Percentiles rank a stretch among this genome's conserved stretches.
Evolutionary conservation across 73 alveolate genomes (phyloP).

Genomic region (Stentor coeruleus): DNA sequence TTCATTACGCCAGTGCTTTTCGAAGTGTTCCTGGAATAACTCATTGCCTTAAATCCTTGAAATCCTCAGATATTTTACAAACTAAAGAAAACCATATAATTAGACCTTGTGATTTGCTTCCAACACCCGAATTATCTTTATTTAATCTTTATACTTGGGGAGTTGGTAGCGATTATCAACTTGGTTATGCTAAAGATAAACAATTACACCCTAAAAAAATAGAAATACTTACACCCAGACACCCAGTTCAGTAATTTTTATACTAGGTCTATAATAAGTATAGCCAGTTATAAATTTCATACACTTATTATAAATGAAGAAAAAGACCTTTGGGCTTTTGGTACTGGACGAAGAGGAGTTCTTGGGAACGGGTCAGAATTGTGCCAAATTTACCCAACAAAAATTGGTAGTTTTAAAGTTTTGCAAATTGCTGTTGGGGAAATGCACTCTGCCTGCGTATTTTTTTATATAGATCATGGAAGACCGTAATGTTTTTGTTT

Average conservation of each 20-base stretch:
- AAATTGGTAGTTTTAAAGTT: neutral
- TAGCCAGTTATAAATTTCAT: neutral
- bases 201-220: constrained; percentile 3
- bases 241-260: neutral
- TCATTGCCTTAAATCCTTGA: neutral
- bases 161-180: constrained; percentile 7
- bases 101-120: constrained; percentile 26
- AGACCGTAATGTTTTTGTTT: neutral
- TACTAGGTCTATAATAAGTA: neutral
- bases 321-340: constrained; percentile 8
- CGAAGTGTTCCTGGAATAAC: neutral
- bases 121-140: neutral
- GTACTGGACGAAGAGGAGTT: constrained; percentile 11
- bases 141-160: neutral
- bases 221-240: neutral
- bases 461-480: neutral
- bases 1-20: constrained; percentile 18
- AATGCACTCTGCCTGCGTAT: constrained; percentile 3
- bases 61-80: neutral
- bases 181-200: constrained; percentile 19
- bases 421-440: constrained; percentile 9
- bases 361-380: constrained; percentile 1
- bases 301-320: neutral
- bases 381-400: neutral
- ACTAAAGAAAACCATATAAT: neutral